Conservation (phyloP, 192 early-diverging fungal species). For the Chytriomyces sp. region DNA sequence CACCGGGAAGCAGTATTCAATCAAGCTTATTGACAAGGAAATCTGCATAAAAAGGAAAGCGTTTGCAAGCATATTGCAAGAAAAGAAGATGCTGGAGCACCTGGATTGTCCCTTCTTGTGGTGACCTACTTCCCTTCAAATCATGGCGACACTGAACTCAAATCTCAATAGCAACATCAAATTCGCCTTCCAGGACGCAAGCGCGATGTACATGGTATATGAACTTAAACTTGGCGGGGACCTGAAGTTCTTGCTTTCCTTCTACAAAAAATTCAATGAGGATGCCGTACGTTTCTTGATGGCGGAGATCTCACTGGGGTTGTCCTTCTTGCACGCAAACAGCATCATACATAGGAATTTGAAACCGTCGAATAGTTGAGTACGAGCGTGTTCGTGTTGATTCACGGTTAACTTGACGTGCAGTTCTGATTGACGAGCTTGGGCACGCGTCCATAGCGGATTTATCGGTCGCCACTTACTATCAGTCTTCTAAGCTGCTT, state of each 20-base stretch:
- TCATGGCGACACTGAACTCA: background rate
- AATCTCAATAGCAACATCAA: background rate
- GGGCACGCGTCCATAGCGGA: slow-evolving; percentile 93
- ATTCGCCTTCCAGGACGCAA: background rate
- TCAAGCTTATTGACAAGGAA: slow-evolving; percentile 46
- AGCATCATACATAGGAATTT: background rate
- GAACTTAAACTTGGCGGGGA: background rate
- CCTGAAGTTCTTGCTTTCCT: background rate
- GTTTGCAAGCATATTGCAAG: slow-evolving; percentile 86
- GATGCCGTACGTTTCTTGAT: background rate
- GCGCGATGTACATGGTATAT: background rate
- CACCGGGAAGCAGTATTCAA: background rate
- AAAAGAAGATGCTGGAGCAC: slow-evolving; percentile 69
- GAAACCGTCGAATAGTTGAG: background rate
- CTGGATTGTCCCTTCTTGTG: slow-evolving; percentile 9
- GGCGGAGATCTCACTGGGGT: background rate
- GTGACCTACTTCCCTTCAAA: background rate
- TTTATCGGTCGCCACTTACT: slow-evolving; percentile 91
- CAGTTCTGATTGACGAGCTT: slow-evolving; percentile 72
- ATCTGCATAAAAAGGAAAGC: slow-evolving; percentile 85
- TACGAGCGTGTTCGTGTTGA: background rate
- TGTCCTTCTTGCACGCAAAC: background rate
- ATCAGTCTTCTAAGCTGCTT: slow-evolving; percentile 63
- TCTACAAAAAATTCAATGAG: background rate
- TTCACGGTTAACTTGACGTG: background rate